Base-by-base conservation (phyloP, 495 filamentous ascomycete species). In the Podospora bellae-mahoneyi region DNA sequence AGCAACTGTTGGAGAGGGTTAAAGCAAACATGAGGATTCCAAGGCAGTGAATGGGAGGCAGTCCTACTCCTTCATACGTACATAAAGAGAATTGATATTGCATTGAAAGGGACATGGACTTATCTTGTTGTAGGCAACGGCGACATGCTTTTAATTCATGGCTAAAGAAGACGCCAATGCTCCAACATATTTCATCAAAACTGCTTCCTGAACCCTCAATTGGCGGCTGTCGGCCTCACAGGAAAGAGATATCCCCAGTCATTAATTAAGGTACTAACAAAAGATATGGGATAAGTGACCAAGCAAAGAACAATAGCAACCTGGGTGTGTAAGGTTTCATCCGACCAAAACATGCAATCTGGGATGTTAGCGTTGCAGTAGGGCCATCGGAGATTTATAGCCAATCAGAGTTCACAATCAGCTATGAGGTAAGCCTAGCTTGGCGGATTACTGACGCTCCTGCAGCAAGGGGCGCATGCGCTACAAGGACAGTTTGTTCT, bases 1-100 rank as follows among this genome's bases (percentile, higher is more conserved):
- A 93, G 60, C 86, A 95, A 74, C 79, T 98, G 6, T 75, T 97
- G 3, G 92, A 93, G 71, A 82, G 92, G 70, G 86, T 98, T 15
- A 90, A 85, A 78, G 89, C 90, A 3, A 96, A 96, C 75, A 82
- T 96, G 83, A 84, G 89, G 32, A 77, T 78, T n/a, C 73, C 79
- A 57, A 78, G 81, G 64, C 57, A 70, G 54, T 69, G 62, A 66
- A 39, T 30, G 5, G 6, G 30, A 20, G 34, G 23, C 54, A 18
- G 16, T 16, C 13, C 23, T 27, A 10, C 13, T 48, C 18, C 2
- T 13, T 48, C 9, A 48, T 48, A 48, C 2, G 9, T 13, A 48
- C 7, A 48, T 48, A 48, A 48, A 10, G 39, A 48, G 39, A 48
- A 10, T 48, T 3, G 39, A 48, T 48, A 48, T 48, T 10, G 30